Conservation (phyloP, 2,329 filamentous ascomycete genomes). For the Coniochaeta sp. region DNA sequence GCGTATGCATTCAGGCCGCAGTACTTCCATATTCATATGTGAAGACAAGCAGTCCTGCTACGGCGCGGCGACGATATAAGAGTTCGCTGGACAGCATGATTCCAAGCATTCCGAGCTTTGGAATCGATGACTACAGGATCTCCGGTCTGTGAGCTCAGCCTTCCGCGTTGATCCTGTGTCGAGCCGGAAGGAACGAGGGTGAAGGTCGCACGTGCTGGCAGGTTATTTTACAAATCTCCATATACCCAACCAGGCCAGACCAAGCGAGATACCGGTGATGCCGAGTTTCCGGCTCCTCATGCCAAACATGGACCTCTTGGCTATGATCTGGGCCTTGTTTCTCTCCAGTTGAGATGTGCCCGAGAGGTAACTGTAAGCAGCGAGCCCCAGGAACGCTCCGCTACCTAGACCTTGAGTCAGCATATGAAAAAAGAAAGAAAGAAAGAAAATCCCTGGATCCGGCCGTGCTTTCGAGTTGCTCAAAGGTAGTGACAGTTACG, state of each 20-base stretch:
- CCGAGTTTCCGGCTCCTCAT: slow-evolving; percentile 63
- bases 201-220: background rate
- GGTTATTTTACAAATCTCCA: slow-evolving; percentile 56
- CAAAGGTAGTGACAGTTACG: slow-evolving; percentile 13
- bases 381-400: slow-evolving; percentile 67
- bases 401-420: slow-evolving; percentile 46
- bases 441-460: too few species aligned
- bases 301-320: slow-evolving; percentile 63
- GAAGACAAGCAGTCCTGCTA: too few species aligned
- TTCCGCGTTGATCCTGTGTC: background rate
- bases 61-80: background rate
- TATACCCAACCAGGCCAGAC: slow-evolving; percentile 61
- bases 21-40: too few species aligned
- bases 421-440: too few species aligned
- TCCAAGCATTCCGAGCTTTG: background rate
- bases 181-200: background rate
- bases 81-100: background rate
- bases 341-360: slow-evolving; percentile 64
- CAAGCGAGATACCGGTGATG: slow-evolving; percentile 59
- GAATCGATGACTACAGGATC: background rate
- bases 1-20: too few species aligned
- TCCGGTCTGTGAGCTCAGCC: background rate
- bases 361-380: slow-evolving; percentile 69
- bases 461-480: background rate
- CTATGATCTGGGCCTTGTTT: slow-evolving; percentile 57